Evolutionary conservation across 2,329 filamentous ascomycete genomes (phyloP).

Genomic region (Trichoderma brevicompactum): DNA sequence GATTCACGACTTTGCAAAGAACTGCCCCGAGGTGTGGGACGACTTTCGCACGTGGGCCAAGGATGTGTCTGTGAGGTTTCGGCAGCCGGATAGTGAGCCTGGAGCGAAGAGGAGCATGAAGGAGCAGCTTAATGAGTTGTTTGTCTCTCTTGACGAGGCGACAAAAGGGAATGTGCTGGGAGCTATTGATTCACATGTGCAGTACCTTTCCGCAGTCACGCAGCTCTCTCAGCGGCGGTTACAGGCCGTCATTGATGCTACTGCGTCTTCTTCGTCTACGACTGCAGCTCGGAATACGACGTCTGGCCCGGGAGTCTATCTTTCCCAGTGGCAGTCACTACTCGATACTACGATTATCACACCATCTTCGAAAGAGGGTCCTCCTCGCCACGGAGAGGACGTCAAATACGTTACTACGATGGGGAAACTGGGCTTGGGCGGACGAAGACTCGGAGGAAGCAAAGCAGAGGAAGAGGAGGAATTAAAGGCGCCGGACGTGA

Average conservation of each 20-base stretch:
- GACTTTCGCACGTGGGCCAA: conserved; percentile 66
- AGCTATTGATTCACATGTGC: conserved; percentile 62
- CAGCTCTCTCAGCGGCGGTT: conserved; percentile 59
- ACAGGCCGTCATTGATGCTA: conserved; percentile 55
- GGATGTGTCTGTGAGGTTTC: conserved; percentile 61
- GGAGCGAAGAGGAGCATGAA: conserved; percentile 44
- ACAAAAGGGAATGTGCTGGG: conserved; percentile 52
- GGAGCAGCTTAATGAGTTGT: conserved; percentile 48
- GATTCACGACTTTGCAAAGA: conserved; percentile 69
- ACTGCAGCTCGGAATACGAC: conserved; percentile 33
- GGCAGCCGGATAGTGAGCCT: conserved; percentile 39
- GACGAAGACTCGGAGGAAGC: conserved; percentile 28
- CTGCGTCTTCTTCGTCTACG: background rate
- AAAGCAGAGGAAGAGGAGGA: background rate
- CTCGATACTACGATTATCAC: conserved; percentile 72
- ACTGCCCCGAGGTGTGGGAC: conserved; percentile 67
- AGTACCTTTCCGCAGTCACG: conserved; percentile 62
- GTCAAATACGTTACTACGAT: conserved; percentile 50
- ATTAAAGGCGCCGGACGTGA: conserved; percentile 38
- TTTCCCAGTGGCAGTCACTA: conserved; percentile 72
- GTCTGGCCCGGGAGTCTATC: conserved; percentile 71
- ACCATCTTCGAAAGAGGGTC: conserved; percentile 51
- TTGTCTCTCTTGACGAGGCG: conserved; percentile 50
- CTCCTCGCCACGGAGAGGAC: conserved; percentile 58
- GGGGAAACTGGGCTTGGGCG: conserved; percentile 49